A percentile compares a stretch with the other conserved stretches of the same genome.
Conservation (phyloP, 805 yeast genomes). For the Grigorovia transvaalensis region DNA sequence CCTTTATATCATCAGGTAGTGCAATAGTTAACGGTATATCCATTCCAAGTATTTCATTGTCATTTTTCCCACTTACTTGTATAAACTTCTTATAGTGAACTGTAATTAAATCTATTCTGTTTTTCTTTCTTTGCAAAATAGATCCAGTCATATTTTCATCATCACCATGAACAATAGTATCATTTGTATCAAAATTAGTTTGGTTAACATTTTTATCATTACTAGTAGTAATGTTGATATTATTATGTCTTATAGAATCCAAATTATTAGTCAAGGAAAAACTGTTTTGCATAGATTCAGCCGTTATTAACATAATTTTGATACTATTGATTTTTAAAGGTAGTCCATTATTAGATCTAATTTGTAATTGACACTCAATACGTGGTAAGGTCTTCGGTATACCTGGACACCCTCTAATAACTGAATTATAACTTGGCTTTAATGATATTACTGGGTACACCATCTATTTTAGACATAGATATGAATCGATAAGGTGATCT, state of each 20-base stretch:
- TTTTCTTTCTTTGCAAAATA: constrained; percentile 3
- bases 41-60: constrained; percentile 34
- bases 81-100: constrained; percentile 28
- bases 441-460: constrained; percentile 29
- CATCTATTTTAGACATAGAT: not conserved
- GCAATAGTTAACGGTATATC: constrained; percentile 53
- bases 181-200: not conserved
- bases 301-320: constrained; percentile 38
- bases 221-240: not conserved
- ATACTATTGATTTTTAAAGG: constrained; percentile 41
- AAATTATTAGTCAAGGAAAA: not conserved
- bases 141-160: not conserved
- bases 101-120: constrained; percentile 18
- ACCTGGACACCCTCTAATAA: constrained; percentile 60
- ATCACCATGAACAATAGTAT: not conserved
- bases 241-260: not conserved
- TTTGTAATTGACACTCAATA: constrained; percentile 44
- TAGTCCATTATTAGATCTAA: constrained; percentile 40
- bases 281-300: constrained; percentile 35
- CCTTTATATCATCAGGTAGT: constrained; percentile 41
- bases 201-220: not conserved
- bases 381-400: constrained; percentile 52
- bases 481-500: not conserved
- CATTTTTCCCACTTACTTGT: constrained; percentile 8
- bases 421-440: constrained; percentile 42